phyloP scores from a whole-genome alignment of 1,284 basidiomycete genomes.

The Papiliotrema laurentii region DNA sequence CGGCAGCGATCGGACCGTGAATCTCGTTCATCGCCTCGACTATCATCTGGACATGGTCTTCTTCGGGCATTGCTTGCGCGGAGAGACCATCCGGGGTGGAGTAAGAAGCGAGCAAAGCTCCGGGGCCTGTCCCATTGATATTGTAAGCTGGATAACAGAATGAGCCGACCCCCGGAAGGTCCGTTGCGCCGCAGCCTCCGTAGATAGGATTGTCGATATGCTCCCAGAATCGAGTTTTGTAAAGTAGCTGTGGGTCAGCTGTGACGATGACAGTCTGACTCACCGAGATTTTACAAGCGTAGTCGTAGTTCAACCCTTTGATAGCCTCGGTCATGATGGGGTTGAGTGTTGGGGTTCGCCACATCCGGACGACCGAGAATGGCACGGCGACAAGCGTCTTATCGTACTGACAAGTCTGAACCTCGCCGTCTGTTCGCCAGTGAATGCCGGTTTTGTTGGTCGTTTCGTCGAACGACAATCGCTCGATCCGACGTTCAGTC shows the following conservation, averaged over 20 bases:
- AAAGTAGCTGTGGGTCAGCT: constrained; percentile 13
- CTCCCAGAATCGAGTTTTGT: constrained; percentile 31
- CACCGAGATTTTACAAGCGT: constrained; percentile 26
- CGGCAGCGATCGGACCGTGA: constrained; percentile 22
- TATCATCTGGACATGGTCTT: constrained; percentile 15
- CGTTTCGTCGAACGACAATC: constrained; percentile 13
- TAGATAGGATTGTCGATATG: constrained; percentile 23
- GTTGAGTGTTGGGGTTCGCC: constrained; percentile 15
- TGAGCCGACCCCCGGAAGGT: constrained; percentile 17
- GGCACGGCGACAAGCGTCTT: constrained; percentile 25
- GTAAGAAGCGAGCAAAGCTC: constrained; percentile 18
- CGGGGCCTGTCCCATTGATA: constrained; percentile 22
- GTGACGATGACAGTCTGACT: neutral
- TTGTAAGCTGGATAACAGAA: constrained; percentile 24
- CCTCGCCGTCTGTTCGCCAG: constrained; percentile 9
- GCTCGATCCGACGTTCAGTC: constrained; percentile 16
- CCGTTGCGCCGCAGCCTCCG: constrained; percentile 23
- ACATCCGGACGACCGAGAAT: constrained; percentile 20
- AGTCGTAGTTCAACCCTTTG: constrained; percentile 14
- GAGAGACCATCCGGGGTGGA: constrained; percentile 12
- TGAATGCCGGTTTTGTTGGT: constrained; percentile 12
- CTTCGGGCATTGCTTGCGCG: constrained; percentile 14
- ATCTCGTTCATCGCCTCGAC: constrained; percentile 24
- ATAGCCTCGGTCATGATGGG: constrained; percentile 20
- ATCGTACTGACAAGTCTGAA: constrained; percentile 16